Evolutionary conservation across 176 grass and related monocot genomes (phyloP).

Genomic region (Cocos nucifera): DNA sequence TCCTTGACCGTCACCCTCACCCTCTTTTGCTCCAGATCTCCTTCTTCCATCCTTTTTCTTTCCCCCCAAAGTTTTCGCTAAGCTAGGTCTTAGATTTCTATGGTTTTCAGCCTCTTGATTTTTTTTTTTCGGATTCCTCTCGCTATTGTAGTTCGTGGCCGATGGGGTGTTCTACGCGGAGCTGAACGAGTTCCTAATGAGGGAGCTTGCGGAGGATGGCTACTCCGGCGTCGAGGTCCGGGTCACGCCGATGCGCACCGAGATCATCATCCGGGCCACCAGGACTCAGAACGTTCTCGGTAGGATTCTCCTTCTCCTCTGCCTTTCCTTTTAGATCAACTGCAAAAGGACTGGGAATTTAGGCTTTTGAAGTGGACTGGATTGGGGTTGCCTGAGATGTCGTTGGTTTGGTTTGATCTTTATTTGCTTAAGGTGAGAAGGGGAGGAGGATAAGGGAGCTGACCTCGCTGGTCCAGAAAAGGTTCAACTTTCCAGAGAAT

Average conservation of each 20-base stretch:
- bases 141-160: conserved; percentile 43
- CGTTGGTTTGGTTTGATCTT: background rate
- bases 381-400: no score
- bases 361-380: background rate
- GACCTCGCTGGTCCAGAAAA: conserved; percentile 73
- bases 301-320: background rate
- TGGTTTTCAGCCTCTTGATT: conserved; percentile 9
- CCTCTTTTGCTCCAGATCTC: background rate
- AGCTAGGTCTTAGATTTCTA: background rate
- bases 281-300: conserved; percentile 80
- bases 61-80: background rate
- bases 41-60: conserved; percentile 11
- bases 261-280: conserved; percentile 78
- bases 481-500: conserved; percentile 76
- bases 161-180: conserved; percentile 78
- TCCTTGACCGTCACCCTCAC: background rate
- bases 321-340: no score
- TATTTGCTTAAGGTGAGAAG: conserved; percentile 22
- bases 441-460: conserved; percentile 72
- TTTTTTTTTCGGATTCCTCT: no score
- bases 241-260: conserved; percentile 70
- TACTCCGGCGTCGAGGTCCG: conserved; percentile 73
- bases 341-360: background rate
- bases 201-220: conserved; percentile 69
- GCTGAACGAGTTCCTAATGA: conserved; percentile 74